Evolutionary conservation across 2,329 filamentous ascomycete species (phyloP), one percentile per base, ranked within the genome.

Genomic region (Lasiodiplodia citricola): DNA sequence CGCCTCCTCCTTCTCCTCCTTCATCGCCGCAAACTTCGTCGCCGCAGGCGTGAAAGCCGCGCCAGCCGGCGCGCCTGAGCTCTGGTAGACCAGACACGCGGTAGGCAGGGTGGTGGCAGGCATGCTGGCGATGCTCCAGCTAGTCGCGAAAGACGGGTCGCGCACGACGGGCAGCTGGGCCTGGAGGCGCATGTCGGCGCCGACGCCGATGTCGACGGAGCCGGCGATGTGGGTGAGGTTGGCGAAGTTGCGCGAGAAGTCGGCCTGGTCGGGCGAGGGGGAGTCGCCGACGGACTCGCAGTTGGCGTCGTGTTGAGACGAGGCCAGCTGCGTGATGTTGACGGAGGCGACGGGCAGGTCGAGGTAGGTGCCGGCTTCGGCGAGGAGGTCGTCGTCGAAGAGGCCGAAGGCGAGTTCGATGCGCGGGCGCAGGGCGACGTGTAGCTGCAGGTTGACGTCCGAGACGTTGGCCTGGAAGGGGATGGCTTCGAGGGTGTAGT

Each of bases 341-440:
- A 52, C 47, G 14, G 7, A 52, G 10, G 60, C 60, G 47, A 64
- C 51, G 35, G 78, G 78, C 18, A 80, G 71, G 47, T 79, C 73
- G 69, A 80, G 71, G 54, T 74, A 74, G 11, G 77, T 70, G 11
- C 72, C 72, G 14, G 77, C 74, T 38, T 75, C 72, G 31, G 74
- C 75, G 16, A 72, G 74, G 7, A 77, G 68, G 35, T 63, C n/a
- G 50, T 73, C 69, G 52, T 74, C 71, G 55, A 75, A 68, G 69
- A 81, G 78, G 35, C 74, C 70, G 69, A 80, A 79, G 14, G 76
- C 77, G 25, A 80, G 74, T 8, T 78, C 77, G 37, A 81, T 75
- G 41, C 73, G 72, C 4, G 79, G 79, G 21, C 71, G 69, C 68
- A 80, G 79, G 4, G 73, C 76, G 21, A 75, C 68, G 51, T 73